phyloP scores from a whole-genome alignment of 352 stramenopile species.

The Pythium rishiriense region DNA sequence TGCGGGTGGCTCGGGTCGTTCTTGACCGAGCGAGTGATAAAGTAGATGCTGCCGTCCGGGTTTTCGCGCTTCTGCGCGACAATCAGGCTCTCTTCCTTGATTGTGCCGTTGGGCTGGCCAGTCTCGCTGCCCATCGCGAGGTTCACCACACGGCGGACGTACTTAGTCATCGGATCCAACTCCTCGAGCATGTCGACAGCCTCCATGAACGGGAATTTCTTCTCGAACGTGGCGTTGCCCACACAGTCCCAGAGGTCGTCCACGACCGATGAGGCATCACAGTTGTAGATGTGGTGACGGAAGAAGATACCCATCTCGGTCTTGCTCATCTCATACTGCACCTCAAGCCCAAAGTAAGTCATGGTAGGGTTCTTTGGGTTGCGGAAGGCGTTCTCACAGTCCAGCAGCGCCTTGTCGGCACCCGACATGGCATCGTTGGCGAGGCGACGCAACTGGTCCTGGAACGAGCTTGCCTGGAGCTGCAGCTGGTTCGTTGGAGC shows the following conservation, averaged over 20 bases:
- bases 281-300: conserved; percentile 82
- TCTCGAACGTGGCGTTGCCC: conserved; percentile 72
- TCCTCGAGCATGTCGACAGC: conserved; percentile 72
- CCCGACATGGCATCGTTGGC: conserved; percentile 60
- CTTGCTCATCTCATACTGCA: conserved; percentile 89
- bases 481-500: conserved; percentile 63
- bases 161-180: conserved; percentile 76
- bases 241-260: conserved; percentile 81
- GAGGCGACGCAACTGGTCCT: conserved; percentile 69
- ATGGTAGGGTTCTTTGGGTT: conserved; percentile 86
- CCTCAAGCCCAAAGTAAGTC: conserved; percentile 87
- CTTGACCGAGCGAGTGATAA: conserved; percentile 60
- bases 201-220: conserved; percentile 84
- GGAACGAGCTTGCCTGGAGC: conserved; percentile 77
- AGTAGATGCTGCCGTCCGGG: conserved; percentile 66
- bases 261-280: conserved; percentile 62
- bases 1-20: conserved; percentile 77
- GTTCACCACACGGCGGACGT: conserved; percentile 79
- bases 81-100: conserved; percentile 83
- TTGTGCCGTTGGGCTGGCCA: conserved; percentile 62
- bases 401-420: conserved; percentile 63
- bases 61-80: conserved; percentile 83
- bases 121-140: conserved; percentile 76
- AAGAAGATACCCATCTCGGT: conserved; percentile 88
- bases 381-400: conserved; percentile 77